Conservation (phyloP, 1,284 basidiomycete species). For the Exobasidium cylindrosporum region DNA sequence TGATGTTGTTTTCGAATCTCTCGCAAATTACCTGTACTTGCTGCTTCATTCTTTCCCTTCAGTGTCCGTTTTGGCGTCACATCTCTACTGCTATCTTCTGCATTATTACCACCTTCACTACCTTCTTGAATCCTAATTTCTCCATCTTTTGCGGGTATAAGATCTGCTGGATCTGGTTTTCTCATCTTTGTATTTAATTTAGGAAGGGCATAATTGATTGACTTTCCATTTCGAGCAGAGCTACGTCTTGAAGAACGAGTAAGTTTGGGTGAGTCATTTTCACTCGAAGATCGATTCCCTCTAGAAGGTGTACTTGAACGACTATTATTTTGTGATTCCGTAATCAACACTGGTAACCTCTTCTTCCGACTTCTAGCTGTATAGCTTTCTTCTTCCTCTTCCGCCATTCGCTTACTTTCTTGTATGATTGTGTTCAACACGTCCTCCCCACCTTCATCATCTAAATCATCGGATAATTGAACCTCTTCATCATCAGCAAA, state of each 20-base stretch:
- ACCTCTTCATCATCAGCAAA: slow-evolving; percentile 13
- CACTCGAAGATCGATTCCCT: background rate
- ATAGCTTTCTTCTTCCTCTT: slow-evolving; percentile 3
- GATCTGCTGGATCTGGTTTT: slow-evolving; percentile 45
- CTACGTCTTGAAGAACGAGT: background rate
- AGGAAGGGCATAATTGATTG: slow-evolving; percentile 51
- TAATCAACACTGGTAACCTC: background rate
- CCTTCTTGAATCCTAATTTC: background rate
- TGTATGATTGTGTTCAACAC: background rate
- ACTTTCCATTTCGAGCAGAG: slow-evolving; percentile 18
- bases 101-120: background rate
- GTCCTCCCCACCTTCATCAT: background rate
- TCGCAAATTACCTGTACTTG: slow-evolving; percentile 35
- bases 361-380: slow-evolving; percentile 3
- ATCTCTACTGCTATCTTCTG: background rate
- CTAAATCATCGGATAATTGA: slow-evolving; percentile 21
- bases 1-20: slow-evolving; percentile 39
- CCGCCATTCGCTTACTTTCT: slow-evolving; percentile 3
- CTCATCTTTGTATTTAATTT: slow-evolving; percentile 56
- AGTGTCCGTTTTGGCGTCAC: background rate
- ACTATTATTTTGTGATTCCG: background rate
- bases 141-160: slow-evolving; percentile 10
- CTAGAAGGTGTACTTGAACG: background rate
- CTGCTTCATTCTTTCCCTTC: slow-evolving; percentile 19
- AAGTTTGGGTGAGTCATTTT: background rate